phyloP scores from a whole-genome alignment of 352 stramenopile species.

The Phytophthora litchii region DNA sequence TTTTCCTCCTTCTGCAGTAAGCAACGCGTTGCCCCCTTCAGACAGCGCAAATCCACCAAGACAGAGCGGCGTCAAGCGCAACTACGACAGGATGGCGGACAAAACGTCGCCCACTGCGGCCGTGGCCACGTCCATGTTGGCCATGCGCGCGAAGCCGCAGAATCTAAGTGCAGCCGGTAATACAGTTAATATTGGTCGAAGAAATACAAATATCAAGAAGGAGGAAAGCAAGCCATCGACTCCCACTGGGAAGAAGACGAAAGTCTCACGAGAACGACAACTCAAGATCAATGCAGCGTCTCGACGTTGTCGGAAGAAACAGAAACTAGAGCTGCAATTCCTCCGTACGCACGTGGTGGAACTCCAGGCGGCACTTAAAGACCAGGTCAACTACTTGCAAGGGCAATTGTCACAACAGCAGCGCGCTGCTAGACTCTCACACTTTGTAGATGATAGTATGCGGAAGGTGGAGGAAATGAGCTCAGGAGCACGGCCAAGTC shows the following conservation, averaged over 20 bases:
- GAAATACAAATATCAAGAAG: conserved; percentile 32
- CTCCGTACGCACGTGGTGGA: conserved; percentile 82
- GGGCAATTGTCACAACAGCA: conserved; percentile 46
- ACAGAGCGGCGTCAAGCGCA: conserved; percentile 54
- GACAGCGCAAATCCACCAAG: not conserved
- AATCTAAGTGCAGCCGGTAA: conserved; percentile 31
- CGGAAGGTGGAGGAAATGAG: conserved; percentile 84
- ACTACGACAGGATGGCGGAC: conserved; percentile 42
- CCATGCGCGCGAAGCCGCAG: conserved; percentile 48
- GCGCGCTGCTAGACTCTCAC: conserved; percentile 48
- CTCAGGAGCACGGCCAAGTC: conserved; percentile 48
- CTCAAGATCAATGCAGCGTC: conserved; percentile 90
- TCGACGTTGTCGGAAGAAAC: conserved; percentile 82
- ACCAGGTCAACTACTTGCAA: conserved; percentile 64
- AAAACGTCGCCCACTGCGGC: conserved; percentile 53
- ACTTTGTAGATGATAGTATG: conserved; percentile 75
- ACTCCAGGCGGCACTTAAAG: conserved; percentile 69
- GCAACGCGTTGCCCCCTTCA: conserved; percentile 20
- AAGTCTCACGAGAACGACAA: conserved; percentile 84
- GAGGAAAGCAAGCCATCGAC: conserved; percentile 25
- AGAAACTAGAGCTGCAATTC: conserved; percentile 90
- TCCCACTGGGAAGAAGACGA: conserved; percentile 64
- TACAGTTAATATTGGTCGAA: conserved; percentile 38
- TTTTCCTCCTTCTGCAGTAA: conserved; percentile 27
- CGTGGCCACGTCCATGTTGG: conserved; percentile 72